phyloP scores from a whole-genome alignment of 371 early-diverging fungal genomes.

The Apophysomyces variabilis region DNA sequence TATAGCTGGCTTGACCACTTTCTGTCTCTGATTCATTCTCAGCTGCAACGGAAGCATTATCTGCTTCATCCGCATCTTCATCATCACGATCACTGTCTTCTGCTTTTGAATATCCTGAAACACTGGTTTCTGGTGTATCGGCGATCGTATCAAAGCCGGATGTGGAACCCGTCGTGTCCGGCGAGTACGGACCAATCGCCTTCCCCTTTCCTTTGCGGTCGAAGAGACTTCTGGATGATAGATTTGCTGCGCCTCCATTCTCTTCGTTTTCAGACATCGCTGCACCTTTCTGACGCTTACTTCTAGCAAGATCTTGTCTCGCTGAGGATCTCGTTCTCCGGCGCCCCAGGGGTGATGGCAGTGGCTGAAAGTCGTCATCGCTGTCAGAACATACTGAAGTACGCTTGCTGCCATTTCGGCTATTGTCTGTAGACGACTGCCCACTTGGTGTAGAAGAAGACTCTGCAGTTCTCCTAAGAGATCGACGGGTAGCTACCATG shows the following conservation, averaged over 20 bases:
- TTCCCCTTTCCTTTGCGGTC: slow-evolving; percentile 16
- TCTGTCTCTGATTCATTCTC: slow-evolving; percentile 1
- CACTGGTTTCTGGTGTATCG: slow-evolving; percentile 15
- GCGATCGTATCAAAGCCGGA: slow-evolving; percentile 1
- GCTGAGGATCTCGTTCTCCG: neutral
- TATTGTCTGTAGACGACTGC: neutral
- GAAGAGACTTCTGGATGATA: neutral
- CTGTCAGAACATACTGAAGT: neutral
- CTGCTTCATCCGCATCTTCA: neutral
- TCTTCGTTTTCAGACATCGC: neutral
- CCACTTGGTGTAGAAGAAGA: neutral
- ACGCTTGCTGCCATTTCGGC: neutral
- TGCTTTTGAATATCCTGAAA: slow-evolving; percentile 11
- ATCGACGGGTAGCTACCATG: slow-evolving; percentile 16
- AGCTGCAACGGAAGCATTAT: neutral
- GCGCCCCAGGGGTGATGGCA: neutral
- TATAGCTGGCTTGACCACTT: slow-evolving; percentile 3
- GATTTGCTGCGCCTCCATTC: slow-evolving; percentile 3
- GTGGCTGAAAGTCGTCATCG: slow-evolving; percentile 16
- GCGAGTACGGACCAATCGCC: neutral
- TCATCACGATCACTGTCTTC: neutral
- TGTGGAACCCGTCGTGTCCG: neutral
- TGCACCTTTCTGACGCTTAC: neutral
- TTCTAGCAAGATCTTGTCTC: neutral
- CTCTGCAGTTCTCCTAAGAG: neutral